Percentiles rank a stretch among this genome's conserved stretches.
phyloP scores from a whole-genome alignment of 176 grass and related monocot genomes.

The Oryza punctata region DNA sequence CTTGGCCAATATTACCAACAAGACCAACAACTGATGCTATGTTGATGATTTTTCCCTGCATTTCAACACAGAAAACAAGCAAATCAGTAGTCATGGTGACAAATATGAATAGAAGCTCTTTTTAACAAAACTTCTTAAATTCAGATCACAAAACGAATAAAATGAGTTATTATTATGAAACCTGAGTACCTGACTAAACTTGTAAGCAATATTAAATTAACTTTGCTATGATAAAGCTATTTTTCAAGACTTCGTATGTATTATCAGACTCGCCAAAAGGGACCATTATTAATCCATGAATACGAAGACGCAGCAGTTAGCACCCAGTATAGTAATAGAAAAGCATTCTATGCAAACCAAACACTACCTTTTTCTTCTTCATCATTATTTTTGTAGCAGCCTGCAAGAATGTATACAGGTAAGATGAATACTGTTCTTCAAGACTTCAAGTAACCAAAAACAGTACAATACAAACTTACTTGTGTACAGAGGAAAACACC shows the following conservation, averaged over 20 bases:
- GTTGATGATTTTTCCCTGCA: slow-evolving; percentile 91
- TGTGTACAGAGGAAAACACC: slow-evolving; percentile 97
- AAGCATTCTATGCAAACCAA: slow-evolving; percentile 8
- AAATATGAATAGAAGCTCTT: background rate
- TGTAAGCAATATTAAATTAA: background rate
- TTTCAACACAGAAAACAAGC: slow-evolving; percentile 10
- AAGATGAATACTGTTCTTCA: slow-evolving; percentile 27
- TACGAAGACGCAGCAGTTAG: background rate
- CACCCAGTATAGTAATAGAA: background rate
- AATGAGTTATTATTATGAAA: background rate
- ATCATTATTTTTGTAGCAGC: slow-evolving; percentile 98
- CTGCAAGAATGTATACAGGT: slow-evolving; percentile 49
- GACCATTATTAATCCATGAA: background rate
- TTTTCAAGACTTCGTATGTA: background rate
- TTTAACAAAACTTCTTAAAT: slow-evolving; percentile 9
- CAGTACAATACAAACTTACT: slow-evolving; percentile 38
- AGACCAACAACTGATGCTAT: slow-evolving; percentile 96
- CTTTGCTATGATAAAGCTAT: background rate
- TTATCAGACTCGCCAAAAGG: background rate
- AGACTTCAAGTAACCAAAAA: slow-evolving; percentile 1
- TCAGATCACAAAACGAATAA: background rate
- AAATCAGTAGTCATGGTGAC: slow-evolving; percentile 1
- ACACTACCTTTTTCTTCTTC: slow-evolving; percentile 89
- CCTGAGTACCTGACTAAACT: background rate
- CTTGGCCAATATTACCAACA: slow-evolving; percentile 89